Evolutionary conservation across 2,329 filamentous ascomycete genomes (phyloP).

Genomic region (Fusarium compactum): DNA sequence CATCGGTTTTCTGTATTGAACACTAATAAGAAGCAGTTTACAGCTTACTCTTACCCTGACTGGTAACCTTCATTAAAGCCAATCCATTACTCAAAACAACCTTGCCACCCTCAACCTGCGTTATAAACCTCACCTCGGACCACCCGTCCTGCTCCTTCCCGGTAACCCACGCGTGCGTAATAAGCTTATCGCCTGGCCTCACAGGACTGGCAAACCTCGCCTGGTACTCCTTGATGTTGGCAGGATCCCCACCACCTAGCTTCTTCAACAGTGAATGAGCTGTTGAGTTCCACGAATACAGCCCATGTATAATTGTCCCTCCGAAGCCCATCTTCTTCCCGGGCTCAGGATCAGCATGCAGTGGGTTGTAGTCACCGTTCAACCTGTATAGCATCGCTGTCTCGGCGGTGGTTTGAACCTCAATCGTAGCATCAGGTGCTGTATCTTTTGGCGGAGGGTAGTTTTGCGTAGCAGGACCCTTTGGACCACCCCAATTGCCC

Average conservation of each 20-base stretch:
- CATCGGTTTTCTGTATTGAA: not conserved
- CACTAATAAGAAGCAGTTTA: not conserved
- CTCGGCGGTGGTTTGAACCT: slow-evolving; percentile 55
- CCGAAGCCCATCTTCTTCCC: slow-evolving; percentile 59
- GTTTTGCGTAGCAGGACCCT: slow-evolving; percentile 52
- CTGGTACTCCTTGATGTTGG: slow-evolving; percentile 56
- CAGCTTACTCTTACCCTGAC: not conserved
- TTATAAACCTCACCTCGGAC: slow-evolving; percentile 13
- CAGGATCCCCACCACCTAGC: slow-evolving; percentile 56
- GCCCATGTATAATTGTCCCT: slow-evolving; percentile 59
- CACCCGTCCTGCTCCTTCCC: slow-evolving; percentile 14
- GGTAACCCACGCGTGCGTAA: slow-evolving; percentile 58
- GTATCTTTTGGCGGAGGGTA: slow-evolving; percentile 49
- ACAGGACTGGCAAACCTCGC: slow-evolving; percentile 61
- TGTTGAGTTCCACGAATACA: slow-evolving; percentile 62
- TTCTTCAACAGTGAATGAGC: slow-evolving; percentile 57
- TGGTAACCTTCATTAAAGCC: slow-evolving; percentile 2
- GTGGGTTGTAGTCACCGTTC: slow-evolving; percentile 63
- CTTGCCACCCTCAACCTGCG: slow-evolving; percentile 9
- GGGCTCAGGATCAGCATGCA: slow-evolving; percentile 59
- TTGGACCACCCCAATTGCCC: slow-evolving; percentile 58
- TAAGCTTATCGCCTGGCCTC: slow-evolving; percentile 59
- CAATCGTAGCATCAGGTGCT: slow-evolving; percentile 54
- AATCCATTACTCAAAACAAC: slow-evolving; percentile 17
- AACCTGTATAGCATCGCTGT: slow-evolving; percentile 57